A percentile compares a stretch with the other conserved stretches of the same genome.
Evolutionary conservation across 805 yeast genomes (phyloP).

Genomic region (Millerozyma miso): DNA sequence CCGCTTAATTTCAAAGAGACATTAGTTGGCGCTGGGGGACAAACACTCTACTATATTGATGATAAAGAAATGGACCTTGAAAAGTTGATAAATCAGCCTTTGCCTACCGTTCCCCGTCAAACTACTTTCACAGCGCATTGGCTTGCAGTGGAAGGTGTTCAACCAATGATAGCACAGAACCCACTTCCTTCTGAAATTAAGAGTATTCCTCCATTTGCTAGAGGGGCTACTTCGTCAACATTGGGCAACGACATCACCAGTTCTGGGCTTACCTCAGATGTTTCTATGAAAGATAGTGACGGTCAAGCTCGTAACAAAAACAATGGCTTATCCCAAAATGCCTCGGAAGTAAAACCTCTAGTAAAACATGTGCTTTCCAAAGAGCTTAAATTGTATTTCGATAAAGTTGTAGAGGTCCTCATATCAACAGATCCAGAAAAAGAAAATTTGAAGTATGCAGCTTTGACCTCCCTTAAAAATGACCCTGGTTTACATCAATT

Average conservation of each 20-base stretch:
- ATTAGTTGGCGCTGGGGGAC: conserved; percentile 79
- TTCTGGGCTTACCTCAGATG: conserved; percentile 17
- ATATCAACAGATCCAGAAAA: conserved; percentile 51
- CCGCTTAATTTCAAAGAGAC: conserved; percentile 84
- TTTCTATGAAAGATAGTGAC: conserved; percentile 9
- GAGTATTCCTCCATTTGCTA: conserved; percentile 66
- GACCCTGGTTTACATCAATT: conserved; percentile 97
- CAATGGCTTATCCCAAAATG: conserved; percentile 36
- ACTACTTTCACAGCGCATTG: conserved; percentile 94
- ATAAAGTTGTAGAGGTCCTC: conserved; percentile 79
- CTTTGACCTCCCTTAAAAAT: conserved; percentile 74
- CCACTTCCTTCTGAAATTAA: conserved; percentile 80
- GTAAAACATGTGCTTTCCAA: conserved; percentile 94
- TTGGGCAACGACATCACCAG: conserved; percentile 37
- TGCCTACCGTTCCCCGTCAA: conserved; percentile 92
- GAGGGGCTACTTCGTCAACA: conserved; percentile 71
- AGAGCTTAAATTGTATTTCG: conserved; percentile 90
- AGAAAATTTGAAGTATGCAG: conserved; percentile 67
- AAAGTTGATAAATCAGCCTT: conserved; percentile 84
- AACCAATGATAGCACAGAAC: conserved; percentile 95
- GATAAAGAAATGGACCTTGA: conserved; percentile 94
- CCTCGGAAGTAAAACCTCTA: conserved; percentile 72
- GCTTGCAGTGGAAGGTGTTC: conserved; percentile 98
- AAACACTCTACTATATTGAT: conserved; percentile 86
- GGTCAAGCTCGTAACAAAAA: conserved; percentile 13